A percentile compares a stretch with the other conserved stretches of the same genome.
phyloP scores from a whole-genome alignment of 2,329 filamentous ascomycete genomes.

The Talaromyces sp. region DNA sequence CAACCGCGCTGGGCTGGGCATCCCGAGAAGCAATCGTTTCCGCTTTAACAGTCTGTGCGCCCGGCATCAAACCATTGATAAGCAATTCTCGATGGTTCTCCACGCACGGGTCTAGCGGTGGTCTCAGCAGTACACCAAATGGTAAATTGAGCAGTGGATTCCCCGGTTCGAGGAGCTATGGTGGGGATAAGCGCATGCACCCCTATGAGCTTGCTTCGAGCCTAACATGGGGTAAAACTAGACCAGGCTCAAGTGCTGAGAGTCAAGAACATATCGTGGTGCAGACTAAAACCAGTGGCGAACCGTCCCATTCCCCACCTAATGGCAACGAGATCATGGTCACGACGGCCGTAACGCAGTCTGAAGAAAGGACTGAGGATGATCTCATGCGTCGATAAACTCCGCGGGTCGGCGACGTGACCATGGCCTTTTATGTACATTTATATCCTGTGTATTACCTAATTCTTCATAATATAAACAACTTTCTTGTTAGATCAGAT shows the following conservation, averaged over 20 bases:
- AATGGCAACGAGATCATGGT: slow-evolving; percentile 10
- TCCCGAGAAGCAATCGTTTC: slow-evolving; percentile 22
- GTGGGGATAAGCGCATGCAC: slow-evolving; percentile 1
- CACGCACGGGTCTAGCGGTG: background rate
- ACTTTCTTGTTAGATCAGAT: too few species aligned
- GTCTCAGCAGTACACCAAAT: background rate
- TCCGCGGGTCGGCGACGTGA: too few species aligned
- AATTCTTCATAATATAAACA: too few species aligned
- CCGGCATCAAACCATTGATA: slow-evolving; percentile 22
- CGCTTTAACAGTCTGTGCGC: slow-evolving; percentile 19
- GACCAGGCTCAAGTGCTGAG: slow-evolving; percentile 5
- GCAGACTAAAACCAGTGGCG: background rate
- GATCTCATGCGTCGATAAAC: too few species aligned
- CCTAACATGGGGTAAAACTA: background rate
- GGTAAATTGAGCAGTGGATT: background rate
- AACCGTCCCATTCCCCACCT: background rate
- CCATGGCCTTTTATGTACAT: too few species aligned
- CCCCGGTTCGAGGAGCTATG: slow-evolving; percentile 7
- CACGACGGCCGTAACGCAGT: slow-evolving; percentile 12
- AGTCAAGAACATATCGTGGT: slow-evolving; percentile 19
- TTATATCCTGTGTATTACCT: too few species aligned
- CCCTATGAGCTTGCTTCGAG: slow-evolving; percentile 8
- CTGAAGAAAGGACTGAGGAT: background rate
- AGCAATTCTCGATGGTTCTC: slow-evolving; percentile 12
- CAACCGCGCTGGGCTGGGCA: slow-evolving; percentile 22